Percentiles rank a stretch among this genome's conserved stretches.
Evolutionary conservation across 495 filamentous ascomycete genomes (phyloP).

Genomic region (Barbatosphaeria neglecta): DNA sequence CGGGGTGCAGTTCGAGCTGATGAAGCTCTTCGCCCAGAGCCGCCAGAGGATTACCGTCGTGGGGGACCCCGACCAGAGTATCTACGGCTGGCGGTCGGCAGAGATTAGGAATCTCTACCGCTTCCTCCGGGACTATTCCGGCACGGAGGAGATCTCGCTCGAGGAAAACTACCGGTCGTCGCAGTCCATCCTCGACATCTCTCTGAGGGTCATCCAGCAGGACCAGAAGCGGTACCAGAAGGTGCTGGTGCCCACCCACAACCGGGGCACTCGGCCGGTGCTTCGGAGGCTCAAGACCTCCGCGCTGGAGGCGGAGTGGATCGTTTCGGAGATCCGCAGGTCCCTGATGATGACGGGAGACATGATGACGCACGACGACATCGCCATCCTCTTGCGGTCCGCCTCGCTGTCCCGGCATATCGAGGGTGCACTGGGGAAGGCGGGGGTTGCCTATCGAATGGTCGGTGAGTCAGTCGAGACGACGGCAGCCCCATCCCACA

Average conservation of each 20-base stretch:
- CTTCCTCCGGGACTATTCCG: conserved; percentile 63
- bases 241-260: conserved; percentile 67
- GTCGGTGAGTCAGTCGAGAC: conserved; percentile 64
- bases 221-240: conserved; percentile 72
- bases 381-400: conserved; percentile 78
- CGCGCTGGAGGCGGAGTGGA: conserved; percentile 72
- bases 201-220: conserved; percentile 83
- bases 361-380: conserved; percentile 62
- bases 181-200: conserved; percentile 71
- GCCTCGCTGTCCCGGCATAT: conserved; percentile 74
- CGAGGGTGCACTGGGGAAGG: conserved; percentile 72
- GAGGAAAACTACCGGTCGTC: conserved; percentile 96
- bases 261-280: conserved; percentile 69
- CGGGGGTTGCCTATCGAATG: conserved; percentile 87
- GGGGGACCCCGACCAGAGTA: conserved; percentile 96
- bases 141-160: conserved; percentile 72
- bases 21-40: conserved; percentile 72
- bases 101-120: conserved; percentile 82
- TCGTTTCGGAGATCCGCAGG: conserved; percentile 74
- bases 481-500: no score
- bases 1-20: conserved; percentile 85
- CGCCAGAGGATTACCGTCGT: conserved; percentile 78
- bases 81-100: conserved; percentile 95
- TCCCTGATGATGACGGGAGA: conserved; percentile 57
- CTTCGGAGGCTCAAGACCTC: conserved; percentile 67